A percentile compares a stretch with the other conserved stretches of the same genome.
phyloP scores from a whole-genome alignment of 495 filamentous ascomycete species.

The Penicillium salamii region DNA sequence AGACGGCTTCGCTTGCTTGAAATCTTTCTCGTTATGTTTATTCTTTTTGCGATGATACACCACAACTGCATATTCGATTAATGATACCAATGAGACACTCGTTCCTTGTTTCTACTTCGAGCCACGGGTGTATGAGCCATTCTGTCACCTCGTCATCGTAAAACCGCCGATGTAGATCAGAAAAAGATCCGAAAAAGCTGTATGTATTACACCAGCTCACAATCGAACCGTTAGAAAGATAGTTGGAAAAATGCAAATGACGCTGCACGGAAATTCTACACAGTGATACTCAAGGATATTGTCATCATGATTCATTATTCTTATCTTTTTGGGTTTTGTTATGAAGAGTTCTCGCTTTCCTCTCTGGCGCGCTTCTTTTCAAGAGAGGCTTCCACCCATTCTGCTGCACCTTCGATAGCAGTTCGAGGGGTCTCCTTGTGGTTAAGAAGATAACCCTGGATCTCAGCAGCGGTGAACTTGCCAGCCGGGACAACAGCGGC shows the following conservation, averaged over 20 bases:
- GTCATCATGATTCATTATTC: background rate
- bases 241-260: too few relatives aligned
- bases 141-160: too few relatives aligned
- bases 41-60: background rate
- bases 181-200: too few relatives aligned
- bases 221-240: too few relatives aligned
- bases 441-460: conserved; percentile 72
- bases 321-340: background rate
- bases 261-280: too few relatives aligned
- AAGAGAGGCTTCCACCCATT: conserved; percentile 56
- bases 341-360: conserved; percentile 6
- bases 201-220: too few relatives aligned
- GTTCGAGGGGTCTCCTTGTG: conserved; percentile 61
- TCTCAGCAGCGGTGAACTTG: conserved; percentile 71
- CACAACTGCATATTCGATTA: too few relatives aligned
- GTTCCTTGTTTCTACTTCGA: too few relatives aligned
- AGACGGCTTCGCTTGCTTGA: conserved; percentile 23
- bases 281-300: too few relatives aligned
- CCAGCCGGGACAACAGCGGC: conserved; percentile 57
- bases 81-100: too few relatives aligned
- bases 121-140: too few relatives aligned
- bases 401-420: conserved; percentile 53
- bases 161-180: too few relatives aligned
- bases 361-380: conserved; percentile 45
- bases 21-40: background rate